Evolutionary conservation across 306 rosid genomes (phyloP).

Genomic region (Quercus aquifolioides): DNA sequence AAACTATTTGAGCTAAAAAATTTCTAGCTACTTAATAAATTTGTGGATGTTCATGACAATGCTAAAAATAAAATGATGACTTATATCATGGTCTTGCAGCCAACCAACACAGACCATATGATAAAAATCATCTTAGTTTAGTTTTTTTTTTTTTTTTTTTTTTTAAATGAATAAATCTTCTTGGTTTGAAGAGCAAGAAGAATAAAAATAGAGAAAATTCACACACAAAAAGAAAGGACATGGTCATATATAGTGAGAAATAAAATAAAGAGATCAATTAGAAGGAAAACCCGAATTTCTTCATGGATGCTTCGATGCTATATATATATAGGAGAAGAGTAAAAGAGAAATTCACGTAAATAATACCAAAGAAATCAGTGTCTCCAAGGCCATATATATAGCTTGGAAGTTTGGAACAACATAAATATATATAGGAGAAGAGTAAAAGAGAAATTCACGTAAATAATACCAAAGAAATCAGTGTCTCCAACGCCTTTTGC

Average conservation of each 20-base stretch:
- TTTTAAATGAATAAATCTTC: background rate
- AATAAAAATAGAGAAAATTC: background rate
- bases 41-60: background rate
- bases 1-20: no score
- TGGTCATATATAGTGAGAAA: background rate
- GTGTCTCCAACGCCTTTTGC: constrained; percentile 53
- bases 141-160: background rate
- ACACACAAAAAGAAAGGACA: background rate
- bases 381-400: constrained; percentile 26
- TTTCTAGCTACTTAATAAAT: background rate
- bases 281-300: background rate
- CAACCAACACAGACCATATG: background rate
- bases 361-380: constrained; percentile 54
- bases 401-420: no score
- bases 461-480: constrained; percentile 53
- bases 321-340: background rate
- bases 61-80: background rate
- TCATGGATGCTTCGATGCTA: background rate
- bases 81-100: background rate
- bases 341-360: background rate
- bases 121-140: background rate
- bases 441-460: background rate
- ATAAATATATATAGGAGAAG: background rate
- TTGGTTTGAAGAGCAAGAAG: background rate
- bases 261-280: background rate